These are phyloP conservation scores for Phytophthora colocasiae DNA, from an alignment of 352 stramenopile species.

Conservation along the genomic window DNA sequence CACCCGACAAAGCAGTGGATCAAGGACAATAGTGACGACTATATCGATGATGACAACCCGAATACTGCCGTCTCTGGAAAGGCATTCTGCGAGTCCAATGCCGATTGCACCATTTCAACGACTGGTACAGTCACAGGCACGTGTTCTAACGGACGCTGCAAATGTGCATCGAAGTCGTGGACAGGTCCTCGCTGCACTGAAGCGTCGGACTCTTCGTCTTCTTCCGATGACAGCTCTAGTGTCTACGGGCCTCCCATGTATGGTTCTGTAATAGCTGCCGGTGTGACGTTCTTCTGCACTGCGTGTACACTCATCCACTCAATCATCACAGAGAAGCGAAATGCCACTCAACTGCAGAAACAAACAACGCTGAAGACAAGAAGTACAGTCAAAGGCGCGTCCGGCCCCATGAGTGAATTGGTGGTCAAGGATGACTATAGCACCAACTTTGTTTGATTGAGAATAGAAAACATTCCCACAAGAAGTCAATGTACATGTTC, in stretches of 20 bases:
- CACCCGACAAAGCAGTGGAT: constrained; percentile 28
- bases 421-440: constrained; percentile 32
- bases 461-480: neutral
- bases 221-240: constrained; percentile 16
- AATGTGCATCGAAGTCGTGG: constrained; percentile 24
- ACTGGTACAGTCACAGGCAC: neutral
- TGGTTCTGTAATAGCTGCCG: constrained; percentile 23
- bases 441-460: constrained; percentile 37
- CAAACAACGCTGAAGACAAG: constrained; percentile 8
- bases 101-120: constrained; percentile 19
- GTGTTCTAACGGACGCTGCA: constrained; percentile 9
- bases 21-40: constrained; percentile 17
- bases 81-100: constrained; percentile 13
- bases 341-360: constrained; percentile 6
- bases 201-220: constrained; percentile 9
- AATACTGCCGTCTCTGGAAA: constrained; percentile 5
- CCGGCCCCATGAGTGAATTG: constrained; percentile 23
- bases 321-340: constrained; percentile 11
- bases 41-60: constrained; percentile 25
- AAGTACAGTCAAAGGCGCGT: constrained; percentile 13
- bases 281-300: constrained; percentile 37
- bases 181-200: constrained; percentile 25
- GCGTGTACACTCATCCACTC: constrained; percentile 28
- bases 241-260: constrained; percentile 31
- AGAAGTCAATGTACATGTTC: too few relatives aligned